Evolutionary conservation across 2,329 filamentous ascomycete species (phyloP).

Genomic region (Aspergillus cejpii): DNA sequence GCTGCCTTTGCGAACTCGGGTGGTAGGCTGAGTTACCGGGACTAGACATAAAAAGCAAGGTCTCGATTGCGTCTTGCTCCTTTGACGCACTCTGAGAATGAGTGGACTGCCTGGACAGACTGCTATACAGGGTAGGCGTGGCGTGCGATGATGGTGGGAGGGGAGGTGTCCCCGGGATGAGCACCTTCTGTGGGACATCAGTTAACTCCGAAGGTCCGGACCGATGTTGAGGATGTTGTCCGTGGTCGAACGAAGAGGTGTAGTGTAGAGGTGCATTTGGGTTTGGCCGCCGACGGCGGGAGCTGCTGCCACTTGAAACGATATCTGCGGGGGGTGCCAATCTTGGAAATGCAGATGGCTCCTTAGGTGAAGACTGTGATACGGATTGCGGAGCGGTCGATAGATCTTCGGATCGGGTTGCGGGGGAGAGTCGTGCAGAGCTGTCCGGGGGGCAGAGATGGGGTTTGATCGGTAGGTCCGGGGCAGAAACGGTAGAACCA

Average conservation of each 20-base stretch:
- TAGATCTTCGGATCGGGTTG: constrained; percentile 10
- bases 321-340: constrained; percentile 44
- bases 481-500: constrained; percentile 19
- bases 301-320: constrained; percentile 26
- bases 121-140: constrained; percentile 18
- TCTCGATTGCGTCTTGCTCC: constrained; percentile 48
- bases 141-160: constrained; percentile 22
- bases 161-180: constrained; percentile 29
- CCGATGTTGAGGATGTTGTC: constrained; percentile 31
- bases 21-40: constrained; percentile 44
- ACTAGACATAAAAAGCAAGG: constrained; percentile 46
- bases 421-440: constrained; percentile 10
- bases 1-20: constrained; percentile 28
- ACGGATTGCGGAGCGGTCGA: constrained; percentile 11
- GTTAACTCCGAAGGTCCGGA: constrained; percentile 15
- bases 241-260: constrained; percentile 23
- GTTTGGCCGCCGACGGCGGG: constrained; percentile 33
- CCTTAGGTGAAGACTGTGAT: constrained; percentile 15
- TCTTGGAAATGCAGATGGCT: constrained; percentile 23
- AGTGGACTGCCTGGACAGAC: constrained; percentile 26
- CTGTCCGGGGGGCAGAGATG: constrained; percentile 8
- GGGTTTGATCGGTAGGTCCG: constrained; percentile 14
- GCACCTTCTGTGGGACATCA: constrained; percentile 14
- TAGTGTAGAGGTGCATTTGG: constrained; percentile 27
- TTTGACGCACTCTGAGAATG: constrained; percentile 42